Percentiles rank a stretch among this genome's conserved stretches.
Evolutionary conservation across 257 asterid species (phyloP).

Genomic region (Anisodus tanguticus): DNA sequence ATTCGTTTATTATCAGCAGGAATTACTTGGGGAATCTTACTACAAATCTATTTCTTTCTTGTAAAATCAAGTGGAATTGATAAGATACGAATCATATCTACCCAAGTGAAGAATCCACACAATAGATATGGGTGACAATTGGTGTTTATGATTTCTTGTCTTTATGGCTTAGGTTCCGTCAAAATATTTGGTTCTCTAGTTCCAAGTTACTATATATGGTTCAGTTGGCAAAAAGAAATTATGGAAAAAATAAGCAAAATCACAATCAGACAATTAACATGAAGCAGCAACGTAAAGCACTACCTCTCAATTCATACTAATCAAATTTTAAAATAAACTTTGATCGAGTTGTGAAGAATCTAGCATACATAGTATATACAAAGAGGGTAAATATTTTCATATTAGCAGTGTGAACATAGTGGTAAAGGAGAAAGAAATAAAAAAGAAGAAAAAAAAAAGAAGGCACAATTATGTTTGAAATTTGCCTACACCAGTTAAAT

Average conservation of each 20-base stretch:
- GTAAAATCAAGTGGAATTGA: neutral
- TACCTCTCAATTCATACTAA: neutral
- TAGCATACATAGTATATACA: no score
- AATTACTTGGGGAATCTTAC: neutral
- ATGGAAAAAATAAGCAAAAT: neutral
- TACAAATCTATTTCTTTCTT: neutral
- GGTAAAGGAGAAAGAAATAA: no score
- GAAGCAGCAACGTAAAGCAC: no score
- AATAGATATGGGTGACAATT: neutral
- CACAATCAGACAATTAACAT: neutral
- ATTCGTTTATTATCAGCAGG: neutral
- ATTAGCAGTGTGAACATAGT: no score
- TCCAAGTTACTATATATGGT: neutral
- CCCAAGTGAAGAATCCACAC: neutral
- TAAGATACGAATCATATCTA: neutral
- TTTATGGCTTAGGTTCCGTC: neutral
- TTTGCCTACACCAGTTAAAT: no score
- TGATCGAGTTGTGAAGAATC: neutral
- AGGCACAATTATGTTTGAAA: no score
- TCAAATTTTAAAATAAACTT: no score
- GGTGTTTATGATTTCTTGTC: neutral
- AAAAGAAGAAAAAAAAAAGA: no score
- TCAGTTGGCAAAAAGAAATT: neutral
- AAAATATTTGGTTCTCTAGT: neutral
- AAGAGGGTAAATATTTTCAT: no score